Conservation (phyloP, 441 rosid genomes). For the Populus tomentosa region DNA sequence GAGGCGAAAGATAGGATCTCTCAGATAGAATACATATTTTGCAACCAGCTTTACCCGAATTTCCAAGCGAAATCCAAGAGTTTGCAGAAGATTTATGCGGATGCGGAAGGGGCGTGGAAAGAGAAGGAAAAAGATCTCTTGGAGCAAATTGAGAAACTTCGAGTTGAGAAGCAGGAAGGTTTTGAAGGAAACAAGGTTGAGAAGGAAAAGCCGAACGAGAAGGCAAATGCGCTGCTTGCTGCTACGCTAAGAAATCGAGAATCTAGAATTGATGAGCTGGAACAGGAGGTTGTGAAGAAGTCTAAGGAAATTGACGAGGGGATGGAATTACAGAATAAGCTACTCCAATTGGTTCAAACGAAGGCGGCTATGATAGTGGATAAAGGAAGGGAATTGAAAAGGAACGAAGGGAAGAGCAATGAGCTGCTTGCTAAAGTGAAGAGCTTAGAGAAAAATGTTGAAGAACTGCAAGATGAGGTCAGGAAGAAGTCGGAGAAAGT, state of each 20-base stretch:
- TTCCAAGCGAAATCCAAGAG: constrained; percentile 54
- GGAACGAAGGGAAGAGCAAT: constrained; percentile 31
- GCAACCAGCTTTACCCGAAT: constrained; percentile 79
- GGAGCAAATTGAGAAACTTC: constrained; percentile 45
- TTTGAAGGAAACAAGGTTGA: constrained; percentile 41
- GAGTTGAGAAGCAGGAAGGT: constrained; percentile 40
- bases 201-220: constrained; percentile 35
- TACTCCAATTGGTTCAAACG: constrained; percentile 42
- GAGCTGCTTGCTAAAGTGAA: constrained; percentile 43
- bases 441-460: constrained; percentile 32
- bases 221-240: constrained; percentile 15
- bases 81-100: constrained; percentile 45
- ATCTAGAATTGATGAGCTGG: constrained; percentile 33
- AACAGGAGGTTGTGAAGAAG: constrained; percentile 34
- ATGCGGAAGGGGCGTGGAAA: constrained; percentile 56
- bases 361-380: constrained; percentile 27
- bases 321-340: constrained; percentile 36
- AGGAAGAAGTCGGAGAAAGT: constrained; percentile 27
- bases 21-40: constrained; percentile 86
- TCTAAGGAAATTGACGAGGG: constrained; percentile 44
- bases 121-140: constrained; percentile 47
- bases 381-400: constrained; percentile 29
- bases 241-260: constrained; percentile 22
- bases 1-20: constrained; percentile 88
- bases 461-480: constrained; percentile 39